Evolutionary conservation across 164 flowering plant species (phyloP).

Genomic region (Pachysandra terminalis): DNA sequence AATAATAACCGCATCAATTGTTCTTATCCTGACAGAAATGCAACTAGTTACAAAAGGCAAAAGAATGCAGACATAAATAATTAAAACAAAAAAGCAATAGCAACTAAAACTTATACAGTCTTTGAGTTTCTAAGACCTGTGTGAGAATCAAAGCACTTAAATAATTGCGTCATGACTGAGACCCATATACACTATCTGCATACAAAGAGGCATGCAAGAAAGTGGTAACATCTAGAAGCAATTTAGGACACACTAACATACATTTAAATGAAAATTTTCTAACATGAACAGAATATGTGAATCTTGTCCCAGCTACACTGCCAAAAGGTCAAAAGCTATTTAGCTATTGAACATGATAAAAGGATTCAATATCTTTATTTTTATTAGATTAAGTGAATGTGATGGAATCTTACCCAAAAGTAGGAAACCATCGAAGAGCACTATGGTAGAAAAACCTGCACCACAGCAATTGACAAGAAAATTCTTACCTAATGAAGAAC

Average conservation of each 20-base stretch:
- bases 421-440: constrained; percentile 92
- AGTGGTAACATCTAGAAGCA: background rate
- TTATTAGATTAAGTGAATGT: constrained; percentile 7
- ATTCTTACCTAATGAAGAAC: constrained; percentile 1
- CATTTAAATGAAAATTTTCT: background rate
- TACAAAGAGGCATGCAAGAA: background rate
- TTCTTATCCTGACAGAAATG: constrained; percentile 89
- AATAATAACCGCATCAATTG: constrained; percentile 90
- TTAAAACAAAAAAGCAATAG: constrained; percentile 6
- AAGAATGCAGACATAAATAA: constrained; percentile 6
- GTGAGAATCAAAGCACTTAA: background rate
- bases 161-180: background rate
- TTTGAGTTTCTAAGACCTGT: background rate
- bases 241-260: background rate
- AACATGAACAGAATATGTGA: background rate
- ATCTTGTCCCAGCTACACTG: background rate
- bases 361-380: background rate
- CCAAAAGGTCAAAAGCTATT: background rate
- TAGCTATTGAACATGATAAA: background rate
- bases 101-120: background rate
- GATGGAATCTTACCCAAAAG: constrained; percentile 59
- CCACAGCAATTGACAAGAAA: constrained; percentile 4
- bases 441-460: constrained; percentile 98
- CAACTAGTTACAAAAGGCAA: constrained; percentile 38
- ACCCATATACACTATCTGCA: too few relatives aligned